These are phyloP conservation scores for Ogataea wickerhamii DNA, from an alignment of 805 yeast genomes.

Conservation along the genomic window DNA sequence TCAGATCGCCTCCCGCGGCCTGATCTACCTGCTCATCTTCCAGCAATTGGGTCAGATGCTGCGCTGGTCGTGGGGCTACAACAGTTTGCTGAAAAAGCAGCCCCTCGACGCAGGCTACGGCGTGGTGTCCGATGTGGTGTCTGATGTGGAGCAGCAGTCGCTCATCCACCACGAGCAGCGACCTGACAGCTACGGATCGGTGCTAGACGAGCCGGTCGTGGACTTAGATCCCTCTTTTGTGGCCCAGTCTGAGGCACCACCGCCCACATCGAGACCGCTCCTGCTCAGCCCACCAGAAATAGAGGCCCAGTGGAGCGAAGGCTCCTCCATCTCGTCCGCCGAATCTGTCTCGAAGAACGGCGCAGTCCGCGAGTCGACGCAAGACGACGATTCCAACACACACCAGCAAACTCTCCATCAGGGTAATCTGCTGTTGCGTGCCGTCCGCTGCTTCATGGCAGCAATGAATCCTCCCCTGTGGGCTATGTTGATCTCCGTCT, in stretches of 20 bases:
- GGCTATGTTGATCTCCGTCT: slow-evolving; percentile 65
- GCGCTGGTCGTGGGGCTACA: slow-evolving; percentile 88
- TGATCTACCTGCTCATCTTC: slow-evolving; percentile 66
- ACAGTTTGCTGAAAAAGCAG: slow-evolving; percentile 57
- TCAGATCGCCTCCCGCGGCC: slow-evolving; percentile 74
- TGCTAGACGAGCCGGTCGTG: slow-evolving; percentile 7
- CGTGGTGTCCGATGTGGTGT: slow-evolving; percentile 6
- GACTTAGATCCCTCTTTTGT: slow-evolving; percentile 1
- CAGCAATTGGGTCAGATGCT: slow-evolving; percentile 81
- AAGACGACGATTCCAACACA: slow-evolving; percentile 1
- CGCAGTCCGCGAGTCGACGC: slow-evolving; percentile 8
- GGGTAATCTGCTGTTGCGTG: neutral
- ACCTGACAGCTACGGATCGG: slow-evolving; percentile 18
- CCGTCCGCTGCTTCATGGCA: slow-evolving; percentile 14
- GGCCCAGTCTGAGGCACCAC: neutral
- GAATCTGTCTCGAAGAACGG: slow-evolving; percentile 13
- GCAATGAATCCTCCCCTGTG: slow-evolving; percentile 79
- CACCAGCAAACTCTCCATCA: slow-evolving; percentile 2
- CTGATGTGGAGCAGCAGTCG: slow-evolving; percentile 16
- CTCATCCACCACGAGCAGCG: slow-evolving; percentile 5
- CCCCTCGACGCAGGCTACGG: slow-evolving; percentile 33
- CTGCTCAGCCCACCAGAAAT: slow-evolving; percentile 3
- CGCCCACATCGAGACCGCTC: slow-evolving; percentile 2
- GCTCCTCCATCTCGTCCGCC: slow-evolving; percentile 24
- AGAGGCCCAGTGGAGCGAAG: slow-evolving; percentile 25